Evolutionary conservation across 192 early-diverging fungal genomes (phyloP).

Genomic region (Linnemannia zychae): DNA sequence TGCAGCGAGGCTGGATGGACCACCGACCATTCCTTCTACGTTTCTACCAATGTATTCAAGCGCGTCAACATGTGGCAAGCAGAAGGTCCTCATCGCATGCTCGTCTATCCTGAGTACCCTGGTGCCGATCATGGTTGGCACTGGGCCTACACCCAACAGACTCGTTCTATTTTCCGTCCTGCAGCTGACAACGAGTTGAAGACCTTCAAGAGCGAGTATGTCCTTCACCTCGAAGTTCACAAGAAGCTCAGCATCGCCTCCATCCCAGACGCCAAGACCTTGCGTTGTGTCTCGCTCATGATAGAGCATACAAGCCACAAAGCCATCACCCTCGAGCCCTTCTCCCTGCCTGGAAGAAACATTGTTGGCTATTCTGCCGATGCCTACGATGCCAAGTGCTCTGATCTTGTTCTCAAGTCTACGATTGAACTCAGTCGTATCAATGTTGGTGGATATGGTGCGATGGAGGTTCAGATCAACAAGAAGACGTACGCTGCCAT

Average conservation of each 20-base stretch:
- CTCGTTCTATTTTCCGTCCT: not conserved
- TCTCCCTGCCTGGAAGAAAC: not conserved
- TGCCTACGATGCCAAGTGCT: not conserved
- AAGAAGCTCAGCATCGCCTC: not conserved
- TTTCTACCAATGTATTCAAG: not conserved
- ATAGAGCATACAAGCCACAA: not conserved
- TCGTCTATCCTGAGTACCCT: not conserved
- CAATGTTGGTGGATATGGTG: not conserved
- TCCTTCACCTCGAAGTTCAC: not conserved
- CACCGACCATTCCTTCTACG: not conserved
- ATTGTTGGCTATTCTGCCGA: not conserved
- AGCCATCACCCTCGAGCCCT: not conserved
- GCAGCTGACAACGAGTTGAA: not conserved
- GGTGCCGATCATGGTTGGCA: not conserved
- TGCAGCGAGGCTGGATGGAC: not conserved
- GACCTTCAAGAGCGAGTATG: not conserved
- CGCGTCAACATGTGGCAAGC: not conserved
- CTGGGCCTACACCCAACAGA: not conserved
- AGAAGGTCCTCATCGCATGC: not conserved
- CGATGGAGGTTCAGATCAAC: not conserved
- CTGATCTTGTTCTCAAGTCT: not conserved
- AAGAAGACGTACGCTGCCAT: too few species aligned
- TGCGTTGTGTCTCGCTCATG: not conserved
- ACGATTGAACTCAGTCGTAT: not conserved
- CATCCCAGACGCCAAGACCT: not conserved